Evolutionary conservation across 805 yeast genomes (phyloP).

Genomic region (Pichia occidentalis): DNA sequence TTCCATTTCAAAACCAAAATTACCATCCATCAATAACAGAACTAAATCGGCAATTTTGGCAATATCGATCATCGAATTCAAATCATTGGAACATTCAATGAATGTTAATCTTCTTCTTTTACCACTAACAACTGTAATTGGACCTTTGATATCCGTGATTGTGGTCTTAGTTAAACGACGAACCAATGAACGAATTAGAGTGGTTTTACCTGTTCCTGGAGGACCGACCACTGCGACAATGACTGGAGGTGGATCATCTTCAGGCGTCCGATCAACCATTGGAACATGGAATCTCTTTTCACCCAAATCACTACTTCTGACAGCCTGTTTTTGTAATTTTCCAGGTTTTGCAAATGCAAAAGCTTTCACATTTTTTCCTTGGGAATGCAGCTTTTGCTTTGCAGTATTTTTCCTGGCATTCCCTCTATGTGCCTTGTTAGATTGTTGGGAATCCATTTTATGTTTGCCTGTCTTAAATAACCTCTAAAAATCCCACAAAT

Average conservation of each 20-base stretch:
- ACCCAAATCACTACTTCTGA: constrained; percentile 72
- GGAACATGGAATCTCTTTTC: constrained; percentile 92
- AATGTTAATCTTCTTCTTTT: constrained; percentile 89
- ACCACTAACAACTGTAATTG: constrained; percentile 94
- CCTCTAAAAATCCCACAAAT: no score
- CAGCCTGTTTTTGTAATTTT: constrained; percentile 76
- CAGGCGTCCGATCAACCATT: constrained; percentile 95
- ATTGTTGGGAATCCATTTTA: constrained; percentile 24
- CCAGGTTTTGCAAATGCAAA: constrained; percentile 82
- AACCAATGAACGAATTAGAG: constrained; percentile 82
- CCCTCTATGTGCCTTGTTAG: constrained; percentile 77
- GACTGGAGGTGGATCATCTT: constrained; percentile 95
- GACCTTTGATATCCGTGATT: constrained; percentile 83
- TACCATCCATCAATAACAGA: constrained; percentile 85
- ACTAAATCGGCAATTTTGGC: constrained; percentile 95
- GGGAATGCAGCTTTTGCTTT: constrained; percentile 81
- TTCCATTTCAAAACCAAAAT: constrained; percentile 98
- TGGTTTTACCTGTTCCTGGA: constrained; percentile 96
- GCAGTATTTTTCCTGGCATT: constrained; percentile 47
- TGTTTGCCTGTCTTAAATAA: no score
- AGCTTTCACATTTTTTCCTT: constrained; percentile 81
- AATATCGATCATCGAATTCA: constrained; percentile 92
- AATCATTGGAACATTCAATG: constrained; percentile 85
- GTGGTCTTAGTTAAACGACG: constrained; percentile 84
- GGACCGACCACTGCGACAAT: constrained; percentile 97